These are phyloP conservation scores for Streptanthus diversifolius DNA, from an alignment of 345 rosid species.

Conservation along the genomic window DNA sequence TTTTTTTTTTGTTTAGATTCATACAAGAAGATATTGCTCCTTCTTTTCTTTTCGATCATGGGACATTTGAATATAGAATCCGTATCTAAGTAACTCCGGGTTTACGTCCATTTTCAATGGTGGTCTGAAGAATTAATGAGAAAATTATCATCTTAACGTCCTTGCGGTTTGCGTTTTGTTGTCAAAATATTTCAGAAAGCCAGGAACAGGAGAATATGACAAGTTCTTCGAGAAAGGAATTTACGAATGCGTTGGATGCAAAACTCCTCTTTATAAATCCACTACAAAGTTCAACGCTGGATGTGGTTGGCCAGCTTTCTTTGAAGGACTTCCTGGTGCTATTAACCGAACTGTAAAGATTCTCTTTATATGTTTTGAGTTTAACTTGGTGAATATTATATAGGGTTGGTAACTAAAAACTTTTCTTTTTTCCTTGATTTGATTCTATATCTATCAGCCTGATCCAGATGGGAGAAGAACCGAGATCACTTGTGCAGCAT, in stretches of 20 bases:
- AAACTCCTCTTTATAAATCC: constrained; percentile 75
- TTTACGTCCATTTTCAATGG: no score
- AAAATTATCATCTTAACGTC: background rate
- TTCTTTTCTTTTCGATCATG: no score
- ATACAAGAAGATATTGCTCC: no score
- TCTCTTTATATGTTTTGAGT: background rate
- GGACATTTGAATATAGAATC: no score
- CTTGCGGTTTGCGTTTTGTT: background rate
- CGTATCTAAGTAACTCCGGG: no score
- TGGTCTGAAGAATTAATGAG: no score
- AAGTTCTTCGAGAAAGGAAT: constrained; percentile 60
- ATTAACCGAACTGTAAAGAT: constrained; percentile 50
- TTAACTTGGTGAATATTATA: no score
- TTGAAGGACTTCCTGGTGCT: constrained; percentile 78
- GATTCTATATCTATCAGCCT: constrained; percentile 37
- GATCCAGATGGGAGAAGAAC: constrained; percentile 78
- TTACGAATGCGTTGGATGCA: constrained; percentile 69
- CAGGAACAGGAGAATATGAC: constrained; percentile 72
- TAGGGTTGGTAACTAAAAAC: background rate
- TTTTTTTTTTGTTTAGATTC: no score
- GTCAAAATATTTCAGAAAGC: constrained; percentile 37
- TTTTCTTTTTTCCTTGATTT: background rate
- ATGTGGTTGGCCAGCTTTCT: constrained; percentile 96
- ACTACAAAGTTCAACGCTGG: constrained; percentile 73
- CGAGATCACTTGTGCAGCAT: constrained; percentile 82